phyloP scores from a whole-genome alignment of 306 rosid species.

The Purshia tridentata region DNA sequence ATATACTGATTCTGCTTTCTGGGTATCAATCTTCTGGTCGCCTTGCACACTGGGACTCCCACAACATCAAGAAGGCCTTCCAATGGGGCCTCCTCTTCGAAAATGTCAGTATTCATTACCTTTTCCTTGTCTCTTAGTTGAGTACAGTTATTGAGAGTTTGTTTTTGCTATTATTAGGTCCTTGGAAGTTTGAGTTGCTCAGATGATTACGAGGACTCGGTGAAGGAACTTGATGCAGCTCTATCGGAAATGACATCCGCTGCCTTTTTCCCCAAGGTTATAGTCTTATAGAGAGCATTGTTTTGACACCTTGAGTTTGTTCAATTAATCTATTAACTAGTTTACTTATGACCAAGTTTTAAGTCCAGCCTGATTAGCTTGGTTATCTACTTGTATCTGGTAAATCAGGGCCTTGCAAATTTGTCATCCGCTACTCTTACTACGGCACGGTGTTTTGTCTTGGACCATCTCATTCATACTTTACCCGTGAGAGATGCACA shows the following conservation, averaged over 20 bases:
- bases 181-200: slow-evolving; percentile 27
- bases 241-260: slow-evolving; percentile 35
- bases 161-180: slow-evolving; percentile 17
- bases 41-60: slow-evolving; percentile 39
- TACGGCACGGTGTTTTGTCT: slow-evolving; percentile 15
- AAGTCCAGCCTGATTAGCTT: background rate
- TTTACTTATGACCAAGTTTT: background rate
- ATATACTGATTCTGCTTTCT: slow-evolving; percentile 41
- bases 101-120: slow-evolving; percentile 26
- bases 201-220: slow-evolving; percentile 29
- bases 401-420: slow-evolving; percentile 34
- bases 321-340: background rate
- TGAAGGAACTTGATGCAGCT: slow-evolving; percentile 38
- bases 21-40: slow-evolving; percentile 46
- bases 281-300: background rate
- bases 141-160: background rate
- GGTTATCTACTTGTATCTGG: background rate
- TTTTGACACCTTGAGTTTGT: background rate
- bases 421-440: slow-evolving; percentile 31
- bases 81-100: slow-evolving; percentile 46
- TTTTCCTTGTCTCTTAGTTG: background rate
- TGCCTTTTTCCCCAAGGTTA: slow-evolving; percentile 39
- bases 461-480: slow-evolving; percentile 30
- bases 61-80: slow-evolving; percentile 32
- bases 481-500: slow-evolving; percentile 31